Conservation (phyloP, 306 rosid species). For the Prosopis cineraria region DNA sequence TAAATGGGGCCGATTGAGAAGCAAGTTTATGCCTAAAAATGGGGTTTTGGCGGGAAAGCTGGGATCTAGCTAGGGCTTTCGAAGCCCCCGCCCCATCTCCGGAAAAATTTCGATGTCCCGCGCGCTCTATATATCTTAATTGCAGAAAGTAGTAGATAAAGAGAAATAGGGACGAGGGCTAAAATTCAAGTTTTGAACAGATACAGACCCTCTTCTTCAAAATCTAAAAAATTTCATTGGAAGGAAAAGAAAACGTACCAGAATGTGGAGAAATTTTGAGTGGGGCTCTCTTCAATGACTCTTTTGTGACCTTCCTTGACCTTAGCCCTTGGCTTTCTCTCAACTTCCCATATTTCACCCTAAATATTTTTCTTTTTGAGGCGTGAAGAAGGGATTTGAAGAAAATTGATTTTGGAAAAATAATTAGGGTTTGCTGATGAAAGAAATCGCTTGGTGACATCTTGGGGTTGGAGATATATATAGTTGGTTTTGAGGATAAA, state of each 20-base stretch:
- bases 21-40: conserved; percentile 35
- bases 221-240: conserved; percentile 26
- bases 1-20: conserved; percentile 38
- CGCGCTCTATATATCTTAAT: conserved; percentile 43
- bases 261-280: background rate
- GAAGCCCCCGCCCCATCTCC: conserved; percentile 8
- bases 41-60: conserved; percentile 55
- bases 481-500: conserved; percentile 20
- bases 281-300: conserved; percentile 11
- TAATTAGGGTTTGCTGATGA: conserved; percentile 28
- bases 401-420: background rate
- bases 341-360: background rate
- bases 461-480: background rate
- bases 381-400: background rate
- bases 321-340: conserved; percentile 11
- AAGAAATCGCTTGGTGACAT: background rate
- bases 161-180: conserved; percentile 38
- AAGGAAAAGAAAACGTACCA: conserved; percentile 41
- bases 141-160: conserved; percentile 38
- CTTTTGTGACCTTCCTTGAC: conserved; percentile 33
- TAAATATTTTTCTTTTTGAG: background rate
- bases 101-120: conserved; percentile 40
- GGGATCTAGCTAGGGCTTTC: conserved; percentile 39
- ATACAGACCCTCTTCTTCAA: conserved; percentile 53
- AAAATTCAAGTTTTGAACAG: conserved; percentile 62